Conservation (phyloP, 2,329 filamentous ascomycete genomes). For the Aspergillus latus region DNA sequence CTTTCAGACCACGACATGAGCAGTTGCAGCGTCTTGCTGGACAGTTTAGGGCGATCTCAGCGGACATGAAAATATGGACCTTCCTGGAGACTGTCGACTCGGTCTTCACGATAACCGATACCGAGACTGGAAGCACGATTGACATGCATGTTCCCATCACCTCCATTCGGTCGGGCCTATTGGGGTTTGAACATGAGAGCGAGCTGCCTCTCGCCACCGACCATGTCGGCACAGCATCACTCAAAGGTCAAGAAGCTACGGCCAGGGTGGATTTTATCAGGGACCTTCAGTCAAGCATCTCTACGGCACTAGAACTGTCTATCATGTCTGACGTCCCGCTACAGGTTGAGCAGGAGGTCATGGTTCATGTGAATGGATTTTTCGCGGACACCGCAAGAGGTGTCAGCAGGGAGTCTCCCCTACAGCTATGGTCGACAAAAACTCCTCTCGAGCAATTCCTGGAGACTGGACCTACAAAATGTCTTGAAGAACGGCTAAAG, state of each 20-base stretch:
- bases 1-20: slow-evolving; percentile 54
- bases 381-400: slow-evolving; percentile 61
- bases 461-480: slow-evolving; percentile 55
- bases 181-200: slow-evolving; percentile 35
- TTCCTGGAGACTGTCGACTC: slow-evolving; percentile 65
- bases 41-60: slow-evolving; percentile 57
- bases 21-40: slow-evolving; percentile 52
- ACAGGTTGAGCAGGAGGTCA: slow-evolving; percentile 54
- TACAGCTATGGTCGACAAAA: slow-evolving; percentile 35
- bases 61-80: slow-evolving; percentile 62
- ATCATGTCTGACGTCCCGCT: slow-evolving; percentile 46
- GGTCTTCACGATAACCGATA: slow-evolving; percentile 48
- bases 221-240: slow-evolving; percentile 33
- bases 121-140: slow-evolving; percentile 44
- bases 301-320: slow-evolving; percentile 27
- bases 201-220: slow-evolving; percentile 34
- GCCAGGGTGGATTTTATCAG: slow-evolving; percentile 30
- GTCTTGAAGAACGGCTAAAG: slow-evolving; percentile 55
- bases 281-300: slow-evolving; percentile 23
- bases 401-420: slow-evolving; percentile 44
- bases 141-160: slow-evolving; percentile 61
- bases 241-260: slow-evolving; percentile 30
- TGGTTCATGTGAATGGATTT: slow-evolving; percentile 60
- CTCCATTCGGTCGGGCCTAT: slow-evolving; percentile 44
- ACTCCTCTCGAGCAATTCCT: slow-evolving; percentile 50